Evolutionary conservation across 306 rosid species (phyloP), one percentile per base, ranked within the genome.

Genomic region (Bauhinia variegata): DNA sequence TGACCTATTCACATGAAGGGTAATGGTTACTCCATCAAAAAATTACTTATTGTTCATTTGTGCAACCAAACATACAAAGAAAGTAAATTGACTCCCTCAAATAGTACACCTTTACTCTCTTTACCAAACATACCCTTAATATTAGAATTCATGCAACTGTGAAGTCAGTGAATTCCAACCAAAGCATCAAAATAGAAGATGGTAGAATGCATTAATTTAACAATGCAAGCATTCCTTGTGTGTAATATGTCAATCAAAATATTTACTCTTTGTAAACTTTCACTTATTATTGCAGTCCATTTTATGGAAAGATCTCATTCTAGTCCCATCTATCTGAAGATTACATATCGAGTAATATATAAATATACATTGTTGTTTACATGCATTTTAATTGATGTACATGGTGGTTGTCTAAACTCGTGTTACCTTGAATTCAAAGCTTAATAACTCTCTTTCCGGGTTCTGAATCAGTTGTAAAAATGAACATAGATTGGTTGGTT

Each of bases 161-260:
- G 19, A 30, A 34, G 8, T 49, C 47, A 48, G 28, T 23, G 28
- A 23, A 14, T 38, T 68, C 56, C 28, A 33, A 57, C 44, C 72
- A 1, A 15, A 6, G 6, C 52, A 23, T 10, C 32, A 39, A 63
- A 8, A 18, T 5, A 2, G 14, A 57, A 1, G 13, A 4, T 11
- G 28, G 17, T 48, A 11, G 7, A 7, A 37, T 50, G 49, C n/a
- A 5, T 41, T 18, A 13, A 18, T 18, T 58, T 36, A 48, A 50
- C 31, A 59, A 11, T 60, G 66, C 61, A 43, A 28, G 34, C 47
- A n/a, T 36, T 7, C 46, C 8, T 32, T 8, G 42, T 49, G 32
- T 60, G 31, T 75, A 66, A 31, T 16, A 14, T 55, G 12, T 4
- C 58, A 5, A 59, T n/a, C 50, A 51, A n/a, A n/a, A 23, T n/a